These are phyloP conservation scores for Leccinum ponderosum DNA, from an alignment of 1,284 basidiomycete genomes.

Conservation along the genomic window DNA sequence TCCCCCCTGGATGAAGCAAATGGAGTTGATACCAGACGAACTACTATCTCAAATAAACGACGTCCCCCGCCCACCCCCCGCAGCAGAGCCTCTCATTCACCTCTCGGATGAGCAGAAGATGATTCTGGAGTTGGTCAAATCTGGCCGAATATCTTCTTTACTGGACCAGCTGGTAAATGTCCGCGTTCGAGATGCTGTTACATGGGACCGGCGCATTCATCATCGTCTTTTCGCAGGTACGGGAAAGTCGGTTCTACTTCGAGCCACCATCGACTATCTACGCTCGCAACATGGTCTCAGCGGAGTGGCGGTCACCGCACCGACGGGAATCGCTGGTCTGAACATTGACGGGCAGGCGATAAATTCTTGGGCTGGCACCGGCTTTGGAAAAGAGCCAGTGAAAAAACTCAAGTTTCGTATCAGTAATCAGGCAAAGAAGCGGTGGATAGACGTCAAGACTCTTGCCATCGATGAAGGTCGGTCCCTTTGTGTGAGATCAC, in stretches of 20 bases:
- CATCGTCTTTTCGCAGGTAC: conserved; percentile 50
- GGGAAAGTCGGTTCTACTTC: conserved; percentile 77
- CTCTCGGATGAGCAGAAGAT: conserved; percentile 56
- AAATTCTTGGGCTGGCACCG: conserved; percentile 76
- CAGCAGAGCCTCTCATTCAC: conserved; percentile 14
- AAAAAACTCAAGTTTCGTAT: conserved; percentile 53
- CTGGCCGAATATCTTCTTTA: conserved; percentile 77
- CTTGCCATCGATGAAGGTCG: conserved; percentile 74
- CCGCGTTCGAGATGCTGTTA: background rate
- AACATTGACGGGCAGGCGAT: conserved; percentile 80
- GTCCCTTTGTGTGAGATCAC: conserved; percentile 19
- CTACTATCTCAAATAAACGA: background rate
- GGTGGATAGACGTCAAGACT: conserved; percentile 55
- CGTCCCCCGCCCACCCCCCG: conserved; percentile 2
- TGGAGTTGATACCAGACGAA: background rate
- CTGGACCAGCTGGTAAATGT: conserved; percentile 67
- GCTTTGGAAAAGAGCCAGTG: conserved; percentile 57
- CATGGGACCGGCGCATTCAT: conserved; percentile 11
- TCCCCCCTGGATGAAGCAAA: background rate
- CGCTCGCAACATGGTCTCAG: conserved; percentile 46
- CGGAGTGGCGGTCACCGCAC: conserved; percentile 69
- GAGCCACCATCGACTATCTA: conserved; percentile 63
- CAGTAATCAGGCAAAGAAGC: conserved; percentile 37
- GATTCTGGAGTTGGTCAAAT: conserved; percentile 55
- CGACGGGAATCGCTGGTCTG: conserved; percentile 79